Conservation (phyloP, 306 rosid genomes). For the Mucuna pruriens region DNA sequence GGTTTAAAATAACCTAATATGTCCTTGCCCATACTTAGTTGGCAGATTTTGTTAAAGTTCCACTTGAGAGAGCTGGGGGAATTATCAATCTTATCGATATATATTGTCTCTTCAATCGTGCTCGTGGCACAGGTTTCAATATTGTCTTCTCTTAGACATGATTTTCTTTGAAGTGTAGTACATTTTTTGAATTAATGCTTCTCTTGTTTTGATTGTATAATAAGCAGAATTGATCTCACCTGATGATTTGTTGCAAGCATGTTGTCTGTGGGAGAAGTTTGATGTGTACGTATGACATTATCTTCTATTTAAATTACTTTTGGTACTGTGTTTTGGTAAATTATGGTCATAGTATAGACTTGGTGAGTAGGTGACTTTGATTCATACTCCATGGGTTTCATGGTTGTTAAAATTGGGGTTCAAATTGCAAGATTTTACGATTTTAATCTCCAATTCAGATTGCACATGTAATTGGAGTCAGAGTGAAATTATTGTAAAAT, state of each 20-base stretch:
- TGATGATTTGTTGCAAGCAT: conserved; percentile 94
- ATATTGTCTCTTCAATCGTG: conserved; percentile 95
- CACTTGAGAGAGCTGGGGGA: conserved; percentile 93
- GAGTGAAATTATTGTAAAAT: not conserved
- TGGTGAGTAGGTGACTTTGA: conserved; percentile 3
- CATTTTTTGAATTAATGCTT: conserved; percentile 17
- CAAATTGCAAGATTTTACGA: not conserved
- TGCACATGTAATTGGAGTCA: not conserved
- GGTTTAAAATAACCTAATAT: conserved; percentile 35
- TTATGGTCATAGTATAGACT: conserved; percentile 31
- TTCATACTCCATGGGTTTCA: not conserved
- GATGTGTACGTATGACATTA: conserved; percentile 73
- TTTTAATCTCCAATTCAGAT: not conserved
- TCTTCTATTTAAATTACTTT: conserved; percentile 38
- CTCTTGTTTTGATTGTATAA: conserved; percentile 39
- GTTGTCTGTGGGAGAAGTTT: conserved; percentile 95
- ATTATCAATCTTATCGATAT: conserved; percentile 89
- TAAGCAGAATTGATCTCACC: conserved; percentile 94
- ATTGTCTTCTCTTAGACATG: conserved; percentile 11
- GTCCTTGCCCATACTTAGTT: conserved; percentile 56
- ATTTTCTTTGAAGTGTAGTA: conserved; percentile 23
- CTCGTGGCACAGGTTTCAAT: conserved; percentile 93
- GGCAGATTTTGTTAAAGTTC: conserved; percentile 92
- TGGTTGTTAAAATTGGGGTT: not conserved
- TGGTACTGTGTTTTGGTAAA: conserved; percentile 12